These are phyloP conservation scores for Hibiscus syriacus DNA, from an alignment of 345 rosid genomes.

Conservation along the genomic window DNA sequence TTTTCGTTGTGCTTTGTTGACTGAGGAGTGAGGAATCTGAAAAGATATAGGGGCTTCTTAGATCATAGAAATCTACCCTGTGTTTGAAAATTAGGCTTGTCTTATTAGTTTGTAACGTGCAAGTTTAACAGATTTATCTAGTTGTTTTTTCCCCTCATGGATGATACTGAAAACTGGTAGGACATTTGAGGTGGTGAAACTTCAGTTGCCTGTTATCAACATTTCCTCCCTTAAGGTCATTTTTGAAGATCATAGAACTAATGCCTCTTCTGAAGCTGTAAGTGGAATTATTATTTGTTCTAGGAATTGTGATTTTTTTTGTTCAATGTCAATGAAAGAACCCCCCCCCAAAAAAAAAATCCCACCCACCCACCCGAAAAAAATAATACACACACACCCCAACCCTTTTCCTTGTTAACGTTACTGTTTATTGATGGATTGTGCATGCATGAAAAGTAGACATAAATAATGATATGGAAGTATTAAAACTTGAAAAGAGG, in stretches of 20 bases:
- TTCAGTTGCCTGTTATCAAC: conserved; percentile 73
- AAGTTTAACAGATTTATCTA: not conserved
- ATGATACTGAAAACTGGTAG: conserved; percentile 71
- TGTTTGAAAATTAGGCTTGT: not conserved
- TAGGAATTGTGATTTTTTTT: not conserved
- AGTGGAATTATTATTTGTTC: conserved; percentile 26
- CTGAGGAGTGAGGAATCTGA: not conserved
- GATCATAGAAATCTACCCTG: not conserved
- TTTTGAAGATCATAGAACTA: conserved; percentile 92
- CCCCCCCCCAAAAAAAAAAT: not conserved
- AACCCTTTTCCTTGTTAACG: not conserved
- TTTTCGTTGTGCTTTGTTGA: conserved; percentile 17
- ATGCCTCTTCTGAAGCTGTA: conserved; percentile 80
- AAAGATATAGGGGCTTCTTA: conserved; percentile 4
- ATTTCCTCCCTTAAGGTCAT: conserved; percentile 70
- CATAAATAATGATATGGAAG: not conserved
- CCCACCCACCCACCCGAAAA: too few relatives aligned
- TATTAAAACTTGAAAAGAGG: not conserved
- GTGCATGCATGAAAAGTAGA: not conserved
- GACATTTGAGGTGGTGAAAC: conserved; percentile 61
- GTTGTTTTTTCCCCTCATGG: conserved; percentile 18
- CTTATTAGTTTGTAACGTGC: not conserved
- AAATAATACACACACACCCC: too few relatives aligned
- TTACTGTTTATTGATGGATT: conserved; percentile 10
- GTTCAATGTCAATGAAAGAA: not conserved